A percentile compares a stretch with the other conserved stretches of the same genome.
Evolutionary conservation across 148 eudicot species (phyloP).

Genomic region (Chenopodium berlandieri): DNA sequence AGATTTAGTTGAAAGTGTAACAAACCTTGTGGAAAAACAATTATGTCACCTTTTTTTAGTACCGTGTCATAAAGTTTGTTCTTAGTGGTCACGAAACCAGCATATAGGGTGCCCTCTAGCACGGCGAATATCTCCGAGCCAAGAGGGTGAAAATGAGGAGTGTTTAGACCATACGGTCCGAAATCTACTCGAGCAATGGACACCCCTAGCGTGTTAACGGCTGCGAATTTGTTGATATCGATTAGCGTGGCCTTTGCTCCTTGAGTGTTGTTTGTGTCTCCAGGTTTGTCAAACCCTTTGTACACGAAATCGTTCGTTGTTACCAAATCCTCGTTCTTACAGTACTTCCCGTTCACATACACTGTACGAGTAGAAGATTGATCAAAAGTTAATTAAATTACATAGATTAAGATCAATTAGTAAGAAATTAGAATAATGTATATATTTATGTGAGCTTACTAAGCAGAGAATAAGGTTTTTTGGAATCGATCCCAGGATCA

Average conservation of each 20-base stretch:
- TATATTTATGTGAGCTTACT: too few species aligned
- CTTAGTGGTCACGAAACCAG: conserved; percentile 18
- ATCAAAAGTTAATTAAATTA: too few species aligned
- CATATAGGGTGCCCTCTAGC: conserved; percentile 20
- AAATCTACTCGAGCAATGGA: conserved; percentile 22
- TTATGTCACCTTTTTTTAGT: conserved; percentile 10
- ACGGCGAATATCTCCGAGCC: conserved; percentile 15
- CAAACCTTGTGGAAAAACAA: conserved; percentile 26
- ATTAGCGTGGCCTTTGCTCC: not conserved
- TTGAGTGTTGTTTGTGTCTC: conserved; percentile 8
- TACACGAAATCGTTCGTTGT: conserved; percentile 2
- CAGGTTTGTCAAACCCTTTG: conserved; percentile 9
- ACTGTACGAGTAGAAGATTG: not conserved
- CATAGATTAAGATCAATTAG: not conserved
- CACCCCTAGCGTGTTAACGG: conserved; percentile 23
- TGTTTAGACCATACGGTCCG: conserved; percentile 15
- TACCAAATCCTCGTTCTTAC: conserved; percentile 11
- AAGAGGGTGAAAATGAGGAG: conserved; percentile 22
- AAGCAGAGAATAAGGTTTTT: too few species aligned
- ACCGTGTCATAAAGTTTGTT: conserved; percentile 15
- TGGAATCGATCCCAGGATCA: too few species aligned
- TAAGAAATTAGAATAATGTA: too few species aligned
- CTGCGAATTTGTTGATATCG: not conserved
- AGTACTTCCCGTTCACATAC: conserved; percentile 10
- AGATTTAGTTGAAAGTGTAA: conserved; percentile 26